Evolutionary conservation across 768 basidiomycete genomes (phyloP).

Genomic region (Cyclocybe cylindracea): DNA sequence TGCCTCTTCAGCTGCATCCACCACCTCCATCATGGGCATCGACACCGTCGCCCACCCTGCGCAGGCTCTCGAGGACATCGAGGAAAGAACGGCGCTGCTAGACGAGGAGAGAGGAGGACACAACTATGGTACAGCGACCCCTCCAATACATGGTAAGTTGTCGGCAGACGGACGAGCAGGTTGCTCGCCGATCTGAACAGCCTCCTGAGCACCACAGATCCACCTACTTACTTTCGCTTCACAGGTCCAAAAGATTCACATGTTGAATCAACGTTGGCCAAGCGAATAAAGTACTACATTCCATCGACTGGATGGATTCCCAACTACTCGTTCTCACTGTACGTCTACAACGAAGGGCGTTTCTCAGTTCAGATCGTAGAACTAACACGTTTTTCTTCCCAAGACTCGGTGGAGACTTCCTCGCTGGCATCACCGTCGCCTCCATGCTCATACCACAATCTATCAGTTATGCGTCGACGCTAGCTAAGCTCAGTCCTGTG

Average conservation of each 20-base stretch:
- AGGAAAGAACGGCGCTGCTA: slow-evolving; percentile 35
- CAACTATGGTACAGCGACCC: slow-evolving; percentile 26
- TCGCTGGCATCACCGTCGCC: slow-evolving; percentile 85
- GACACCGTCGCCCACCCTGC: slow-evolving; percentile 21
- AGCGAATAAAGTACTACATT: slow-evolving; percentile 70
- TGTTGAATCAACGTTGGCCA: slow-evolving; percentile 35
- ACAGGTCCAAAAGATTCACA: slow-evolving; percentile 15
- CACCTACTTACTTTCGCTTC: background rate
- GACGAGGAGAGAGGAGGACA: slow-evolving; percentile 26
- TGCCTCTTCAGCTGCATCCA: slow-evolving; percentile 22
- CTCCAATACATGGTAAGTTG: slow-evolving; percentile 22
- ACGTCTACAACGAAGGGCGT: slow-evolving; percentile 24
- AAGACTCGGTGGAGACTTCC: slow-evolving; percentile 57
- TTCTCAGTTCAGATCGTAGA: slow-evolving; percentile 2
- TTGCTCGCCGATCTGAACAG: too few species aligned
- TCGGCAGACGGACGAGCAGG: too few species aligned
- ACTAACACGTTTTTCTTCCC: background rate
- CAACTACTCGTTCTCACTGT: slow-evolving; percentile 69
- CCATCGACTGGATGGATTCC: slow-evolving; percentile 83
- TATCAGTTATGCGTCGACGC: slow-evolving; percentile 87
- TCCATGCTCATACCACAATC: slow-evolving; percentile 86
- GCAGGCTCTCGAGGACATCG: slow-evolving; percentile 13
- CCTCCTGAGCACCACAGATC: background rate
- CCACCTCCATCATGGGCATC: slow-evolving; percentile 37
- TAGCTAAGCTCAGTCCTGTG: slow-evolving; percentile 83